phyloP scores from a whole-genome alignment of 441 rosid species.

The Corymbia citriodora region DNA sequence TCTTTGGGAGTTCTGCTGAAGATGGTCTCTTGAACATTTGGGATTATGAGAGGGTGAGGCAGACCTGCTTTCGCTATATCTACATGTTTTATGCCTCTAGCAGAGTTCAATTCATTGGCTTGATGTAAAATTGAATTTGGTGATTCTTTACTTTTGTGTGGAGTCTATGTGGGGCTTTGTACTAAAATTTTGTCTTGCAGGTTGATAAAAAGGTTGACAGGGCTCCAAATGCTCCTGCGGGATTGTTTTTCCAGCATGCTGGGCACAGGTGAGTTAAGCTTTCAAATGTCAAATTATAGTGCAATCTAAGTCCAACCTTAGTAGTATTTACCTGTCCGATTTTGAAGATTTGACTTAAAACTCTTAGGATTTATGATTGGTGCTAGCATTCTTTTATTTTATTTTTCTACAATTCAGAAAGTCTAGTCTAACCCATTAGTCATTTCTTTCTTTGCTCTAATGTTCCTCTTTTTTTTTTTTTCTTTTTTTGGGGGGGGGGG shows the following conservation, averaged over 20 bases:
- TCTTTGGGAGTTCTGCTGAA: slow-evolving; percentile 98
- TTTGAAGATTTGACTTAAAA: not conserved
- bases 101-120: not conserved
- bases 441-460: not conserved
- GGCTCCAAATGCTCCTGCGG: slow-evolving; percentile 58
- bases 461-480: not conserved
- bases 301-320: not conserved
- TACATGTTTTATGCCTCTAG: not conserved
- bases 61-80: not conserved
- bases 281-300: not conserved
- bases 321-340: not conserved
- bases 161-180: not conserved
- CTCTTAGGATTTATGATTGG: not conserved
- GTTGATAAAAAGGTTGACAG: slow-evolving; percentile 71
- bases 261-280: slow-evolving; percentile 70
- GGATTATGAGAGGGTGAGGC: slow-evolving; percentile 84
- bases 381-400: not conserved
- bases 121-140: not conserved
- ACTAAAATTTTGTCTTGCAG: slow-evolving; percentile 27
- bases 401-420: not conserved
- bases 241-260: slow-evolving; percentile 97
- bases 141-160: not conserved
- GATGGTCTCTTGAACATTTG: slow-evolving; percentile 96
- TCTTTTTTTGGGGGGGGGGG: not conserved
- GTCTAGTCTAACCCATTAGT: not conserved